Evolutionary conservation across 257 asterid genomes (phyloP), one percentile per base, ranked within the genome.

Genomic region (Petrea volubilis): DNA sequence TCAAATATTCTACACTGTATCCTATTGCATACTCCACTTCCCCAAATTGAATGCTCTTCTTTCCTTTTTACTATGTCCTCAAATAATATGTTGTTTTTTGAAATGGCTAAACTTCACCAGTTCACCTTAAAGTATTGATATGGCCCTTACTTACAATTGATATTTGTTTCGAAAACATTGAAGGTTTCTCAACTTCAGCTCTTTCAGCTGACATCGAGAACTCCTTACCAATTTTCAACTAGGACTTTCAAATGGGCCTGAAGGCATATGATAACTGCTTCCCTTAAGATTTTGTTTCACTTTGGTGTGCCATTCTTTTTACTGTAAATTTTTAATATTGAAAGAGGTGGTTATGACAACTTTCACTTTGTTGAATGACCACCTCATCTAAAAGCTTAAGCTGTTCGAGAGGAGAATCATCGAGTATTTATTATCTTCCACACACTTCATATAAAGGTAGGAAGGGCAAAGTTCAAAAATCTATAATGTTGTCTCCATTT

Each of bases 21-120:
- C 71, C 28, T 60, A 38, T 20, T 13, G 40, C 63, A 36, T 24
- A 57, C 40, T 55, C 55, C 62, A 58, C 59, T 8, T 60, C n/a
- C 33, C 61, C 24, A 20, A 36, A 52, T 57, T 13, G 18, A 47
- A 15, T 50, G 17, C 40, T 18, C 40, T 49, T 50, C 14, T 46
- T 43, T 63, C 55, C 38, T 18, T 27, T 40, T 58, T 44, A 17
- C 34, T 43, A 14, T 40, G 15, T 34, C 31, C 67, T 57, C 7
- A 31, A 31, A 60, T 36, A 47, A 59, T 60, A 20, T 49, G 25
- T 5, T 23, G 20, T 36, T 68, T 52, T 20, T 24, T 21, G 7
- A 9, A n/a, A 52, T 2, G 18, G 25, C 12, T n/a, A 50, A 24
- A 20, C 23, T 10, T 58, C 47, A 5, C 2, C 21, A n/a, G 6